These are phyloP conservation scores for Botrytis pseudocinerea DNA, from an alignment of 2,329 filamentous ascomycete species.

Conservation along the genomic window DNA sequence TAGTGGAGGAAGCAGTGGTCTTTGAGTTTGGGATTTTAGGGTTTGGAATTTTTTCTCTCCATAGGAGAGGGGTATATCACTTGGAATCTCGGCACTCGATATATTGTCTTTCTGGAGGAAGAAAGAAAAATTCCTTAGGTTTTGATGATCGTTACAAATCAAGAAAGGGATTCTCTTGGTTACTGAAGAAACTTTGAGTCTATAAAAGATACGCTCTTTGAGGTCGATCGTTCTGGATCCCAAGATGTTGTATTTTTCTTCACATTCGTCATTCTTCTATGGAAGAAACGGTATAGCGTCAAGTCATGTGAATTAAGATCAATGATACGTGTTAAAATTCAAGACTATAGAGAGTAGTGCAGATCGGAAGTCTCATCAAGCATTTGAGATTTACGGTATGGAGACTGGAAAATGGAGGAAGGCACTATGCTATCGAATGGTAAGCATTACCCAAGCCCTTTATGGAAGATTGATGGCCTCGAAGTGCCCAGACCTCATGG, in stretches of 20 bases:
- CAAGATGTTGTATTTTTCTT: not conserved
- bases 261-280: not conserved
- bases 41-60: not conserved
- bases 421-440: not conserved
- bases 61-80: not conserved
- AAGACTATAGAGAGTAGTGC: not conserved
- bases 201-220: not conserved
- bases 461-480: not conserved
- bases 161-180: not conserved
- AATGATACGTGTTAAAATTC: fast-evolving
- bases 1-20: not conserved
- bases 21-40: not conserved
- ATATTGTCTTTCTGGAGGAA: not conserved
- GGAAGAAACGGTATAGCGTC: not conserved
- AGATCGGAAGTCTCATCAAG: not conserved
- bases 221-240: not conserved
- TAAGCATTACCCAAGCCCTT: not conserved
- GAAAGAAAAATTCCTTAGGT: too few relatives aligned
- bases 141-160: too few relatives aligned
- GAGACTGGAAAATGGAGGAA: not conserved
- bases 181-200: not conserved
- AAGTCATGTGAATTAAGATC: not conserved
- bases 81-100: not conserved
- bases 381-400: fast-evolving
- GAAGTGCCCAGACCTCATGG: not conserved